Evolutionary conservation across 441 rosid genomes (phyloP), one percentile per base, ranked within the genome.

Genomic region (Raphanus hybrid): DNA sequence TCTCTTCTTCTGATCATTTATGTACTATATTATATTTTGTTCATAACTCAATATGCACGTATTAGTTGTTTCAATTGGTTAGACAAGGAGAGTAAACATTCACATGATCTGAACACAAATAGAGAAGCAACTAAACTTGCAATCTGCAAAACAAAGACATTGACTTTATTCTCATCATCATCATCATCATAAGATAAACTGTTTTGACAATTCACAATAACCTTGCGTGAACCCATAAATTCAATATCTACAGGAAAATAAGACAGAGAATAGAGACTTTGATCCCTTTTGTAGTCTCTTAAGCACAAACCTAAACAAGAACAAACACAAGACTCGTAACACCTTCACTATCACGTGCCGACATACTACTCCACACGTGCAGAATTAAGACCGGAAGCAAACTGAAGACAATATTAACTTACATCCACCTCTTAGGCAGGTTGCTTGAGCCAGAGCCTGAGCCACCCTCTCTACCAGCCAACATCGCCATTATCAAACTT

Each of bases 401-500:
- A 82, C 74, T 69, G 74, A 75, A 74, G 67, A 70, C 73, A n/a
- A 12, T 60, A 60, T 29, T 60, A 73, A 64, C 85, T 85, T 81
- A 91, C 80, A 91, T 77, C 98, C 96, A 79, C 64, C 75, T 79
- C 75, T 79, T 73, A 0, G 75, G 67, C 67, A 45, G 55, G 55
- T 55, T 64, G 69, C n/a, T 59, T 14, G 82, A 29, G 1, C 34
- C 34, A 29, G 82, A 29, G 1, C 34, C 34, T 3, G 82, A 69
- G 39, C 75, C 76, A 67, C 83, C 78, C 70, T 83, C 82, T 82
- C 92, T 85, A 54, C 70, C 88, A 54, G 75, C 88, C 11, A 83
- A 75, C 76, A 96, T 89, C 86, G 92, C 84, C 74, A 95, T 95
- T 87, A 95, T 85, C 85, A 96, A 86, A 82, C 97, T 86, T 75